phyloP scores from a whole-genome alignment of 2,329 filamentous ascomycete species.

The Pseudogymnoascus sp. region DNA sequence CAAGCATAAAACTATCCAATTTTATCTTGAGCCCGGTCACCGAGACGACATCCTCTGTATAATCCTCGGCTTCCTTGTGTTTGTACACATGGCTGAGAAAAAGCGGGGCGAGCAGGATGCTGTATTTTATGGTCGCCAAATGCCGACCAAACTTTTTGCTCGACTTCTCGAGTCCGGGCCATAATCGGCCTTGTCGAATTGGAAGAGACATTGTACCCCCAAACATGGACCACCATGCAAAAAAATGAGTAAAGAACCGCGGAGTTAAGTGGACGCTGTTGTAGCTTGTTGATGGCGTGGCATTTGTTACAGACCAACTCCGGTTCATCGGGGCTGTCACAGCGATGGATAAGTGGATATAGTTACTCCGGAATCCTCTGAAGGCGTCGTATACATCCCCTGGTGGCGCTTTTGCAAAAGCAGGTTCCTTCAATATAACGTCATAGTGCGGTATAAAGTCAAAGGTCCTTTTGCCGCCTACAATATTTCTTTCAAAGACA shows the following conservation, averaged over 20 bases:
- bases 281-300: conserved; percentile 77
- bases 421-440: conserved; percentile 74
- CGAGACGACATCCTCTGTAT: conserved; percentile 67
- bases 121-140: conserved; percentile 98
- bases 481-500: conserved; percentile 80
- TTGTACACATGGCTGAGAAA: conserved; percentile 98
- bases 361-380: conserved; percentile 87
- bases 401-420: conserved; percentile 52
- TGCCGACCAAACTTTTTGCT: conserved; percentile 98
- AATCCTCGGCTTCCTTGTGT: conserved; percentile 90
- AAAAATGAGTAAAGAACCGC: conserved; percentile 97
- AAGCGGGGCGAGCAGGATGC: conserved; percentile 78
- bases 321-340: conserved; percentile 79
- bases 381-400: conserved; percentile 78
- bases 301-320: conserved; percentile 72
- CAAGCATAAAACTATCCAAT: conserved; percentile 94
- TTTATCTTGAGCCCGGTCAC: conserved; percentile 95
- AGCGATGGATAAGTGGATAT: conserved; percentile 92
- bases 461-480: conserved; percentile 66
- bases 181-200: conserved; percentile 82
- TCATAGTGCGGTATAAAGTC: conserved; percentile 90
- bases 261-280: conserved; percentile 93
- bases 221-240: conserved; percentile 95
- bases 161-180: conserved; percentile 87
- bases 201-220: conserved; percentile 90